Conservation (phyloP, 2,329 filamentous ascomycete genomes). For the Hawksworthiomyces lignivorus region DNA sequence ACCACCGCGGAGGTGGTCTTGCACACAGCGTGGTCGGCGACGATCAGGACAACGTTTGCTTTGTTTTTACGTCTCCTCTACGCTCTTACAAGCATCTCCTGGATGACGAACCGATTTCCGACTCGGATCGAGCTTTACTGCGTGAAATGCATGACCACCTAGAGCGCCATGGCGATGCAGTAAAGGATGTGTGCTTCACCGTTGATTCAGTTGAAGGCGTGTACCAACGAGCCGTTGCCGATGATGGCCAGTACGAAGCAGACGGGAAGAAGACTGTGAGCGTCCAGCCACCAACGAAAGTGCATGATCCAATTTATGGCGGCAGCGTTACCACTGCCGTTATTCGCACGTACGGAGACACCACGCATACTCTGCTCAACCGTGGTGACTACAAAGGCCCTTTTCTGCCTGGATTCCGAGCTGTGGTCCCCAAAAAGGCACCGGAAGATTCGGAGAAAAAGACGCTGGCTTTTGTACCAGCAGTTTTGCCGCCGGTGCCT, state of each 20-base stretch:
- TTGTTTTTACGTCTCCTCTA: constrained; percentile 77
- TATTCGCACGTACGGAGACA: constrained; percentile 90
- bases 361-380: constrained; percentile 84
- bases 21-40: constrained; percentile 24
- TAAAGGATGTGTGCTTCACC: constrained; percentile 92
- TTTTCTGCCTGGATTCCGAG: constrained; percentile 78
- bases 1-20: constrained; percentile 28
- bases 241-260: constrained; percentile 40
- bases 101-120: constrained; percentile 52
- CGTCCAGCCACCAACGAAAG: constrained; percentile 51
- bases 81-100: constrained; percentile 51
- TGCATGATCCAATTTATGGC: constrained; percentile 53
- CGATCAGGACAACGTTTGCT: constrained; percentile 53
- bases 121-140: constrained; percentile 58
- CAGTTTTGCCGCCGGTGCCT: constrained; percentile 48
- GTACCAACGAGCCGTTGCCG: constrained; percentile 62
- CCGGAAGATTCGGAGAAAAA: constrained; percentile 20
- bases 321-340: constrained; percentile 68
- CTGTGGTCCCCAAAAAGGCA: constrained; percentile 31
- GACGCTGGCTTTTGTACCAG: constrained; percentile 24
- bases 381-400: constrained; percentile 60
- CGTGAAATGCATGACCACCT: constrained; percentile 74
- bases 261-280: constrained; percentile 23
- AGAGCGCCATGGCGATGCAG: constrained; percentile 82
- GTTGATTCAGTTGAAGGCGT: constrained; percentile 82